phyloP scores from a whole-genome alignment of 768 basidiomycete species.

The Boletus subparvulus region DNA sequence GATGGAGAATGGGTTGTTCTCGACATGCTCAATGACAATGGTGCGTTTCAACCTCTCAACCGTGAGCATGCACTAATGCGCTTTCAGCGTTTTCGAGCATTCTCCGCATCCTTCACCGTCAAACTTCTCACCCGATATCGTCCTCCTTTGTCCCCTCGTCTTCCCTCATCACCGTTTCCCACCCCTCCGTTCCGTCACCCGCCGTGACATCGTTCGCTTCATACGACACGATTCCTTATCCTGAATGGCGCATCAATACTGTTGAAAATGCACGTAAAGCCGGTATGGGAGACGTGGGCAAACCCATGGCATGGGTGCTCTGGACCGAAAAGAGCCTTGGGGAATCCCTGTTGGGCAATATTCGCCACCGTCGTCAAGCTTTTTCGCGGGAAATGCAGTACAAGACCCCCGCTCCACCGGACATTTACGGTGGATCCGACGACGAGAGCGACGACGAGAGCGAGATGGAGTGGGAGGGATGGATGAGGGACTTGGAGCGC shows the following conservation, averaged over 20 bases:
- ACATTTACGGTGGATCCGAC: conserved; percentile 23
- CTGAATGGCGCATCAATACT: conserved; percentile 61
- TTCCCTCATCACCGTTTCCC: conserved; percentile 61
- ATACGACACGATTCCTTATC: conserved; percentile 50
- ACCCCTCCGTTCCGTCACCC: conserved; percentile 9
- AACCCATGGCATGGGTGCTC: conserved; percentile 50
- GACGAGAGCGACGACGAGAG: conserved; percentile 44
- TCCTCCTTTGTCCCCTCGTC: conserved; percentile 44
- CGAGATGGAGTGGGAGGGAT: conserved; percentile 68
- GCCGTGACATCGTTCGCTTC: conserved; percentile 23
- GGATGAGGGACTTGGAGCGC: conserved; percentile 57
- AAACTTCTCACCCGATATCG: conserved; percentile 32
- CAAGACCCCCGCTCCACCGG: conserved; percentile 7
- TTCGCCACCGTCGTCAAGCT: conserved; percentile 21
- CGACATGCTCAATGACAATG: conserved; percentile 50
- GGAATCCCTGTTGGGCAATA: conserved; percentile 20
- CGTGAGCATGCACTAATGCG: not conserved
- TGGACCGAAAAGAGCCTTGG: conserved; percentile 31
- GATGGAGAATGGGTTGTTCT: conserved; percentile 52
- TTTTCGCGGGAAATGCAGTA: conserved; percentile 27
- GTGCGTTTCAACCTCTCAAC: conserved; percentile 19
- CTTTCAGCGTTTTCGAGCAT: conserved; percentile 46
- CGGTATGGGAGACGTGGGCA: conserved; percentile 56
- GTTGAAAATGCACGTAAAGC: conserved; percentile 53
- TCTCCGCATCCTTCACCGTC: conserved; percentile 53